Conservation (phyloP, 1,284 basidiomycete species). For the Rhodotorula sp. region DNA sequence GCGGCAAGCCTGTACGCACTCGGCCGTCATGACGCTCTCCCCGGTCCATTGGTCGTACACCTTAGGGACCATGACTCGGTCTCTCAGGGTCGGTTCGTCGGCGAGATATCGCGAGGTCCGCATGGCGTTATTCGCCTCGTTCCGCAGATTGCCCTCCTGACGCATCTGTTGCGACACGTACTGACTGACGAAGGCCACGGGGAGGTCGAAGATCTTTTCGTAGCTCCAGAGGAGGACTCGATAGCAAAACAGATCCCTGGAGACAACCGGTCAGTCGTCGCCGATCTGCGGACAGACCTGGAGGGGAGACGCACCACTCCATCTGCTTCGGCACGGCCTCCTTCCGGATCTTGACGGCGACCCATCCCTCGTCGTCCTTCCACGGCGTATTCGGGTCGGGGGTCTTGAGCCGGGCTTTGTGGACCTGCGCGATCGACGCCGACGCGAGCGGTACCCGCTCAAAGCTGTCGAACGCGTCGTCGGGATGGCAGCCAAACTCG, state of each 20-base stretch:
- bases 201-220: slow-evolving; percentile 62
- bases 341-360: slow-evolving; percentile 90
- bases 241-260: slow-evolving; percentile 43
- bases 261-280: background rate
- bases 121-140: slow-evolving; percentile 68
- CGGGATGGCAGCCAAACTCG: slow-evolving; percentile 67
- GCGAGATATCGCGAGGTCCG: slow-evolving; percentile 62
- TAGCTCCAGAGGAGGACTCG: slow-evolving; percentile 46
- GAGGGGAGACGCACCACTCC: slow-evolving; percentile 53
- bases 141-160: slow-evolving; percentile 72
- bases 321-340: slow-evolving; percentile 79
- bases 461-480: slow-evolving; percentile 73
- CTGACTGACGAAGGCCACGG: slow-evolving; percentile 70
- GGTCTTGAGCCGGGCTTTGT: slow-evolving; percentile 64
- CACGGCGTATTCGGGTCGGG: slow-evolving; percentile 47
- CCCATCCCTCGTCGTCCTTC: slow-evolving; percentile 56
- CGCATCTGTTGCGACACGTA: slow-evolving; percentile 71
- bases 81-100: slow-evolving; percentile 63
- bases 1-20: slow-evolving; percentile 55
- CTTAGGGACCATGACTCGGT: slow-evolving; percentile 72
- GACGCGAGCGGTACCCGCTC: slow-evolving; percentile 71
- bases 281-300: background rate
- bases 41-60: slow-evolving; percentile 72
- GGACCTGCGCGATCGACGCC: slow-evolving; percentile 86
- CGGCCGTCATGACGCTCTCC: slow-evolving; percentile 74